Conservation (phyloP, 441 rosid species). For the Eutrema salsugineum region DNA sequence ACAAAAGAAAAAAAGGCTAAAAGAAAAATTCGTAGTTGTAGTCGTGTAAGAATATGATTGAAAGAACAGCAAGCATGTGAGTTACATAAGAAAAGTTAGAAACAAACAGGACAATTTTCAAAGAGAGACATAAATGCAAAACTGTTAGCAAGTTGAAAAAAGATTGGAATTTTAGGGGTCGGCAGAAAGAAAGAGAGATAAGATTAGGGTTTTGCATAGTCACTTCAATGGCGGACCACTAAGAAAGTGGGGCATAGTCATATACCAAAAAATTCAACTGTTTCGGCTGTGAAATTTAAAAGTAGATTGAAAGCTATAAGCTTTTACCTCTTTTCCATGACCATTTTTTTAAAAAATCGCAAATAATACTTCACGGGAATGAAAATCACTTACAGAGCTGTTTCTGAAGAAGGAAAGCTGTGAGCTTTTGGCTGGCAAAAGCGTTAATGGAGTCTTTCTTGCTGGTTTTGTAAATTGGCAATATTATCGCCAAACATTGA, state of each 20-base stretch:
- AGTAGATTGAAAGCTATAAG: constrained; percentile 13
- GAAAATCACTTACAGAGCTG: constrained; percentile 16
- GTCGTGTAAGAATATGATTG: constrained; percentile 22
- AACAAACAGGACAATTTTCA: constrained; percentile 24
- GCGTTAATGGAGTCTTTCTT: constrained; percentile 23
- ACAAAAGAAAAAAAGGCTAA: not conserved
- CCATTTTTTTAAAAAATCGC: not conserved
- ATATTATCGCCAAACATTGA: not conserved
- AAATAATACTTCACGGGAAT: constrained; percentile 12
- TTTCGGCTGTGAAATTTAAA: constrained; percentile 19
- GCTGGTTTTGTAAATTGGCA: constrained; percentile 16
- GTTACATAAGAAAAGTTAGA: constrained; percentile 16
- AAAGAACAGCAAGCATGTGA: constrained; percentile 27
- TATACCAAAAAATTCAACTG: constrained; percentile 25
- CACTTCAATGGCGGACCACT: constrained; percentile 42
- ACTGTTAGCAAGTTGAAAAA: constrained; percentile 25
- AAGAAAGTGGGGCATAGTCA: constrained; percentile 37
- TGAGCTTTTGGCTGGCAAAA: constrained; percentile 27
- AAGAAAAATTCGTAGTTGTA: not conserved
- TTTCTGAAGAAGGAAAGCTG: constrained; percentile 20
- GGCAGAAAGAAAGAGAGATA: constrained; percentile 18
- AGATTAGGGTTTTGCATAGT: constrained; percentile 24
- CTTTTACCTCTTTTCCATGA: not conserved
- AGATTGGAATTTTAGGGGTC: constrained; percentile 10
- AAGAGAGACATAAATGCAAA: constrained; percentile 29